Evolutionary conservation across 257 asterid genomes (phyloP).

Genomic region (Solanum clarkiae): DNA sequence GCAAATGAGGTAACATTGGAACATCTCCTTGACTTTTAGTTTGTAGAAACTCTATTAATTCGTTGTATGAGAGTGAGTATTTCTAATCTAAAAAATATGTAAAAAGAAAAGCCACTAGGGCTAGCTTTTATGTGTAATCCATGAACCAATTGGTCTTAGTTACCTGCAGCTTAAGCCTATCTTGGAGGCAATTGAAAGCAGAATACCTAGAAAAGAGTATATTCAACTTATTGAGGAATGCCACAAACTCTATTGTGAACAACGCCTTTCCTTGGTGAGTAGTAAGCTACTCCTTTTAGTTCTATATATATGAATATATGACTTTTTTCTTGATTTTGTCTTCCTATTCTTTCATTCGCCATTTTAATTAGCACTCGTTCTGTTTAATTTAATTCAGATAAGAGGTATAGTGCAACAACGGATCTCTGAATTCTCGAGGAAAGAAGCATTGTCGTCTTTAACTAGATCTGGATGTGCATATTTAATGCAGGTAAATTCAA

Average conservation of each 20-base stretch:
- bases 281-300: background rate
- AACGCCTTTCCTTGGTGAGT: constrained; percentile 85
- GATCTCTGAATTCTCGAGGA: constrained; percentile 80
- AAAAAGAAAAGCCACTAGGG: background rate
- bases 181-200: constrained; percentile 87
- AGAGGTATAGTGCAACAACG: constrained; percentile 82
- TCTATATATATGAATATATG: background rate
- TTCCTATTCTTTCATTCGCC: background rate
- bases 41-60: background rate
- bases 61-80: background rate
- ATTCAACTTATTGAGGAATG: constrained; percentile 85
- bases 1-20: constrained; percentile 67
- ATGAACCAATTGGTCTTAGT: background rate
- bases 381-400: constrained; percentile 38
- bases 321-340: background rate
- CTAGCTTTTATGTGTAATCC: background rate
- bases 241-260: constrained; percentile 94
- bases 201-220: constrained; percentile 91
- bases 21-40: constrained; percentile 1
- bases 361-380: background rate
- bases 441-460: constrained; percentile 78
- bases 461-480: constrained; percentile 99
- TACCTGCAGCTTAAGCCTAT: constrained; percentile 84
- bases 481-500: constrained; percentile 72
- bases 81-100: background rate